Base-by-base conservation (phyloP, 495 filamentous ascomycete species). In the Daldinia caldariorum region DNA sequence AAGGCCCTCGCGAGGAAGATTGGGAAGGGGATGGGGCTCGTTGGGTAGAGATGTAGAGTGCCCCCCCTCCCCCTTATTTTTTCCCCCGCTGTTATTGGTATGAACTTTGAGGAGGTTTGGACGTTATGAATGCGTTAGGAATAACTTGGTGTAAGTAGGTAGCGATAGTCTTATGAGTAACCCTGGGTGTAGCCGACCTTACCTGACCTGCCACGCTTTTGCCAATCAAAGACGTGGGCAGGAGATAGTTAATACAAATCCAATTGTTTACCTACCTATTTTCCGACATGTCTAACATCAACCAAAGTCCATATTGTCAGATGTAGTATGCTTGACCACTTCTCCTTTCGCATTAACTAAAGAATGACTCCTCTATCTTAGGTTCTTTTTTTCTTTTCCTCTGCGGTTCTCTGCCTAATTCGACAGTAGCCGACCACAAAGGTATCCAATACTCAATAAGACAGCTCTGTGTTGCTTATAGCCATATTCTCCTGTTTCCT, bases 1-100 rank as follows among this genome's bases (percentile, higher is more conserved):
- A 93, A 94, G 78, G 94, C 92, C 2, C 79, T 97, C 50, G 91
- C 91, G 70, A 89, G 88, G 75, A 99, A 98, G 86, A 97, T 97
- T 77, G 91, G 87, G 2, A 81, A 80, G 60, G 93, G 94, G 0
- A 94, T 99, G 92, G 93, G 91, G 4, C 74, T 82, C 26, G 67
- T 63, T 55, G 72, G 64, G 56, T 73, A 66, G 54, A 57, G 35
- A 3, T 3, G 26, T 26, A 26, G 3, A 26, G 26, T 26, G 26
- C 26, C 26, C 26, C 26, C 26, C 26, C 26, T 3, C 26, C 26
- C 26, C 26, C 26, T 35, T 20, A n/a, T n/a, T n/a, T n/a, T n/a
- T n/a, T n/a, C n/a, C n/a, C n/a, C n/a, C n/a, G n/a, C n/a, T n/a
- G n/a, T n/a, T n/a, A n/a, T 47, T 47, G 43, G 2, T 47, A 47